Base-by-base conservation (phyloP, 192 early-diverging fungal genomes). In the Gigaspora rosea region DNA sequence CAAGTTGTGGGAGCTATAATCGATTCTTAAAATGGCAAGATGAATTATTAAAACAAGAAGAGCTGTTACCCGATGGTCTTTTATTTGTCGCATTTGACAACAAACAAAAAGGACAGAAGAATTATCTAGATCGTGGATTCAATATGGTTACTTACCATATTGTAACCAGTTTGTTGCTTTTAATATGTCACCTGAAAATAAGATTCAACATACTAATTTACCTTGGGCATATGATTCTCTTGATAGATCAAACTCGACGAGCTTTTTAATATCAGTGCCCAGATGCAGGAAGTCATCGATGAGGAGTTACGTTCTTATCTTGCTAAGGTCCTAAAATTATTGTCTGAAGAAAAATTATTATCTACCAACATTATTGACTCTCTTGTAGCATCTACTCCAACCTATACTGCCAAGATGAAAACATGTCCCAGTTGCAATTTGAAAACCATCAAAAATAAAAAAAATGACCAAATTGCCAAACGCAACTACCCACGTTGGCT, bases 41-140 rank as follows among this genome's bases (percentile, higher is more conserved):
- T 22, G 71, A 59, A 73, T 58, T 73, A 15, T 57, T 54, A 35
- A 36, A 73, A 18, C 2, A 35, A 11, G 51, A 71, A n/a, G 27
- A 27, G 27, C 27, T 1, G 1, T 27, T 27, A 27, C 27, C 27
- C 1, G 27, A 27, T 0, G 69, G 22, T 3, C 69, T 71, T 52
- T 71, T 71, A 52, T 71, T 71, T 52, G 0, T 71, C 6, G 69
- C 10, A 16, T 71, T 71, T 71, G 69, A 52, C 32, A 71, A 71
- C 52, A 5, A 71, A 32, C 51, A 71, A 27, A 71, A 27, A 71
- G 69, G 22, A 27, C 69, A 71, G 33, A 71, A 71, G 18, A 71
- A 71, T 71, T 71, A 71, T 71, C 49, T 51, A 13, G 49, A 71
- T 71, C n/a, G 49, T 7, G 69, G 27, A 1, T 27, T 27, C 27